Percentiles rank a stretch among this genome's conserved stretches.
Conservation (phyloP, 2,329 filamentous ascomycete species). For the Boeremia exigua region DNA sequence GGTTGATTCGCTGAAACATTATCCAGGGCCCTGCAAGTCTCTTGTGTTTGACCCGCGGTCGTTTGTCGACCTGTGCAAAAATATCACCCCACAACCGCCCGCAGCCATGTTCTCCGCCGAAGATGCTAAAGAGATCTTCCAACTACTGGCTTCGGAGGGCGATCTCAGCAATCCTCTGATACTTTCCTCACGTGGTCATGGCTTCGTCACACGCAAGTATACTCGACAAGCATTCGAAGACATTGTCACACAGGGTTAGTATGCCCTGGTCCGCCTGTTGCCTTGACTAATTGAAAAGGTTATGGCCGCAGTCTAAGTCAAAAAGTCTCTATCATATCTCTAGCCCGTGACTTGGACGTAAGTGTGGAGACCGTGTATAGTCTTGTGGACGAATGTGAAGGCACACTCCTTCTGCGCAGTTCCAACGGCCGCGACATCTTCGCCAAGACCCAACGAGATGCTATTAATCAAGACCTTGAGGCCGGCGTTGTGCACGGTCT, state of each 20-base stretch:
- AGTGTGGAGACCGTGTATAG: slow-evolving; percentile 26
- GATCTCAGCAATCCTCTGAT: slow-evolving; percentile 25
- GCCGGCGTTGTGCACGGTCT: slow-evolving; percentile 13
- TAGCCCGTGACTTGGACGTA: slow-evolving; percentile 30
- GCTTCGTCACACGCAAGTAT: slow-evolving; percentile 34
- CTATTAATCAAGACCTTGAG: slow-evolving; percentile 20
- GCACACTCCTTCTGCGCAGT: slow-evolving; percentile 33
- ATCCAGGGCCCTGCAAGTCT: background rate
- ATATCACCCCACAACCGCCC: background rate
- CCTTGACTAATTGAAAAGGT: slow-evolving; percentile 7
- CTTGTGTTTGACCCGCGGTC: background rate
- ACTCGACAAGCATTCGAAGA: slow-evolving; percentile 28
- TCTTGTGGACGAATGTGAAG: slow-evolving; percentile 24
- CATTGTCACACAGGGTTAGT: slow-evolving; percentile 24
- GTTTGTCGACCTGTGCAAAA: background rate
- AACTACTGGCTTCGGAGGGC: slow-evolving; percentile 26
- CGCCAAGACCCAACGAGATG: slow-evolving; percentile 29
- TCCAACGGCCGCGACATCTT: slow-evolving; percentile 31
- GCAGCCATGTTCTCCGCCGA: slow-evolving; percentile 44
- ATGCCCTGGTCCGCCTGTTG: background rate
- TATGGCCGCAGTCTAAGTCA: slow-evolving; percentile 8
- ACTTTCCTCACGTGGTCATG: slow-evolving; percentile 28
- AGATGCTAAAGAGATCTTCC: slow-evolving; percentile 38
- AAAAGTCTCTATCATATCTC: slow-evolving; percentile 21
- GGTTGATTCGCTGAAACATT: background rate